Evolutionary conservation across 2,329 filamentous ascomycete species (phyloP).

Genomic region (Fusarium anguioides): DNA sequence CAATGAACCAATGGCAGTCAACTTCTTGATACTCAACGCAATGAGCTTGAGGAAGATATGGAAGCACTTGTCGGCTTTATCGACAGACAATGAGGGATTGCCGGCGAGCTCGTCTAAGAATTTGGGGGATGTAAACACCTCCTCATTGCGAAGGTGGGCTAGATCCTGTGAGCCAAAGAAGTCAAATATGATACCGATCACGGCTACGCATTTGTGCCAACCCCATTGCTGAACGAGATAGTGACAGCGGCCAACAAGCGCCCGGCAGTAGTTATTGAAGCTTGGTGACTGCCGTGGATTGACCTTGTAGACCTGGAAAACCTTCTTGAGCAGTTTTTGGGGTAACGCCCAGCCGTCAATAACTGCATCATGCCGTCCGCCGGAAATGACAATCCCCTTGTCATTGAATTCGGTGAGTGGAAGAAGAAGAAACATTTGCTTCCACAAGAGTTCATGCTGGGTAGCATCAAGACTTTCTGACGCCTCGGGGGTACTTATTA

Average conservation of each 20-base stretch:
- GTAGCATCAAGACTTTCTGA: conserved; percentile 56
- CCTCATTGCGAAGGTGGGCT: conserved; percentile 72
- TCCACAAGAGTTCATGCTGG: conserved; percentile 68
- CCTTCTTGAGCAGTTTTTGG: conserved; percentile 65
- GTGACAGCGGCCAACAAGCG: conserved; percentile 69
- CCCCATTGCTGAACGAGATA: conserved; percentile 73
- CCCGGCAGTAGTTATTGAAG: conserved; percentile 74
- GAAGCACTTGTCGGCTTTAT: conserved; percentile 70
- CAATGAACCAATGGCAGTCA: conserved; percentile 58
- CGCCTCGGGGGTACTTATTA: conserved; percentile 52
- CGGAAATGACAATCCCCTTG: conserved; percentile 59
- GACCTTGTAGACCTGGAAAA: conserved; percentile 69
- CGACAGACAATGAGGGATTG: conserved; percentile 60
- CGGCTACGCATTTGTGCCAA: conserved; percentile 67
- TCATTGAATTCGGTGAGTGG: conserved; percentile 71
- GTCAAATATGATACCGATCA: conserved; percentile 73
- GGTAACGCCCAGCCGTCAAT: conserved; percentile 70
- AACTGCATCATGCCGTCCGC: conserved; percentile 45
- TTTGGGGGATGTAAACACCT: conserved; percentile 68
- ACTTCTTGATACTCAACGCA: conserved; percentile 65
- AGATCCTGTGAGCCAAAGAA: conserved; percentile 73
- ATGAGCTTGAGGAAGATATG: conserved; percentile 75
- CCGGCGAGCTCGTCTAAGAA: conserved; percentile 68
- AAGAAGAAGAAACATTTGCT: conserved; percentile 68
- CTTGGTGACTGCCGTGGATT: conserved; percentile 66